Base-by-base conservation (phyloP, 2,329 filamentous ascomycete species). In the Colletotrichum higginsianum region DNA sequence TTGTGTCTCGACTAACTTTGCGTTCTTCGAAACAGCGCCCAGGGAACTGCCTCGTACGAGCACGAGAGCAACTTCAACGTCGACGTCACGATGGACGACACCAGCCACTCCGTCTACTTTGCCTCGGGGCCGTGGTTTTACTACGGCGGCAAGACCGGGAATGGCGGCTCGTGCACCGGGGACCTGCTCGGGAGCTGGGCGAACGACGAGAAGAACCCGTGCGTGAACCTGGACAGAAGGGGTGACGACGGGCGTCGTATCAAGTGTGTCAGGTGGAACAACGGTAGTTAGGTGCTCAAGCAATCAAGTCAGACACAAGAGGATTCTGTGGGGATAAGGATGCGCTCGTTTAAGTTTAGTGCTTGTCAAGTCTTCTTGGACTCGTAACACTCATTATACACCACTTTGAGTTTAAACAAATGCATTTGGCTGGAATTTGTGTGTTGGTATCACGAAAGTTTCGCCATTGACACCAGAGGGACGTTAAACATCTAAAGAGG, bases 31-130 rank as follows among this genome's bases (percentile, higher is more conserved):
- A 18, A 60, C 40, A 60, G 56, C 30, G 56, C 52, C 42, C 63
- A 66, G 15, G 63, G 63, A 7, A 66, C 63, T 21, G 63, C 63
- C 13, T 66, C 63, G 3, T 66, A 66, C 4, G 52, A 66, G 63
- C 63, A 66, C 12, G 42, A 66, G 12, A 66, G 63, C 63, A 66
- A 66, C 63, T 66, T 66, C 63, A 66, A 66, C 42, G 53, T 66
- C 1, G 63, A 66, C 30, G 63, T 66, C 26, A 66, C 63, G 2
- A 66, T 66, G 63, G 63, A 66, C 15, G 63, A 66, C 21, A 66
- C 63, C 21, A 66, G 63, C 53, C 63, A 66, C 15, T 66, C 63
- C 42, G 53, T 66, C 63, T 66, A 66, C 63, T 66, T 66, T 44
- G 63, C 63, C 42, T 66, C 63, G 6, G 63, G 63, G 38, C 63